These are phyloP conservation scores for Citrus reticulata DNA, from an alignment of 345 rosid species.

Conservation along the genomic window DNA sequence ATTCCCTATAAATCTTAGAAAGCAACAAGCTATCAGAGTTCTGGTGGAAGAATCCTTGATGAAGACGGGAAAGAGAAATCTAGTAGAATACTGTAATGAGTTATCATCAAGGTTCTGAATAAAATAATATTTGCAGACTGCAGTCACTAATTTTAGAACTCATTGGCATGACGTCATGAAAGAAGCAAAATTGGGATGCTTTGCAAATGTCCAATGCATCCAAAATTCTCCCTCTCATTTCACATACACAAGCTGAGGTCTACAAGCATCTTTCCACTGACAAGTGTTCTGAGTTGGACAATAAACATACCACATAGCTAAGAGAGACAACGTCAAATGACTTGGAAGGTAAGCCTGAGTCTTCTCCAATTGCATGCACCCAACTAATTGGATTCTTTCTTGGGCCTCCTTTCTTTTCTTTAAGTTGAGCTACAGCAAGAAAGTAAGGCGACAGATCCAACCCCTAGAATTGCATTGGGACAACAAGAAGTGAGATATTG, in stretches of 20 bases:
- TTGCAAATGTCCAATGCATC: too few relatives aligned
- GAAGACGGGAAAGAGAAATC: too few relatives aligned
- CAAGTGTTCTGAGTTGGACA: background rate
- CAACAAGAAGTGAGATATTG: background rate
- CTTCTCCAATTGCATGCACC: slow-evolving; percentile 64
- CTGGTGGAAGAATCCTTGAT: too few relatives aligned
- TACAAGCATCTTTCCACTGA: background rate
- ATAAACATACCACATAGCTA: slow-evolving; percentile 39
- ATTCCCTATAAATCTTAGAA: too few relatives aligned
- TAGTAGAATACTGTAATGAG: too few relatives aligned
- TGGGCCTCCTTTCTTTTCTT: slow-evolving; percentile 40
- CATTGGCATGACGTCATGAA: too few relatives aligned
- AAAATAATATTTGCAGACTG: too few relatives aligned
- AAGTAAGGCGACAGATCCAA: slow-evolving; percentile 66
- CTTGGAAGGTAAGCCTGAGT: slow-evolving; percentile 53
- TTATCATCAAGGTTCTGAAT: too few relatives aligned
- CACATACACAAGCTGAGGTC: background rate
- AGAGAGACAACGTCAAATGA: slow-evolving; percentile 55
- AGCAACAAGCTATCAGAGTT: too few relatives aligned
- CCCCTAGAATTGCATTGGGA: slow-evolving; percentile 33
- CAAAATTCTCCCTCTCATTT: too few relatives aligned
- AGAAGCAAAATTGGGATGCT: too few relatives aligned
- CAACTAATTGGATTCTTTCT: slow-evolving; percentile 38
- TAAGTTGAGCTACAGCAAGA: slow-evolving; percentile 57
- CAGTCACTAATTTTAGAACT: too few relatives aligned